Conservation (phyloP, 2,329 filamentous ascomycete species). For the Dactylellina parvicollis region DNA sequence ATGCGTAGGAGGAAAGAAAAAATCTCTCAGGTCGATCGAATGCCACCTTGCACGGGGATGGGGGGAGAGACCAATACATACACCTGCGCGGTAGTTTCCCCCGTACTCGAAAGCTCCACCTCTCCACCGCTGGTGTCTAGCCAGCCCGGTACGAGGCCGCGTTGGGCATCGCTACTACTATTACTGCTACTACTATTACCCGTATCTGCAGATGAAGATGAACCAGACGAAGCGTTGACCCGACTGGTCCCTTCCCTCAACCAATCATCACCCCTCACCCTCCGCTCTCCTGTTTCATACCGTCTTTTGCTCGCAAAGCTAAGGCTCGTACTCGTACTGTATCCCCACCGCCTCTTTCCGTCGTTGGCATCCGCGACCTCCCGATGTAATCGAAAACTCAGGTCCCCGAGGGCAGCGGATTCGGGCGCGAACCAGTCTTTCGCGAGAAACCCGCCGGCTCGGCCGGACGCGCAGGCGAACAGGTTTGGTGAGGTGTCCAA, state of each 20-base stretch:
- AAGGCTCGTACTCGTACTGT: constrained; percentile 69
- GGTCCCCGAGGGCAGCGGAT: constrained; percentile 69
- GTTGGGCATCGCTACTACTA: constrained; percentile 64
- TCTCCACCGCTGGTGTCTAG: constrained; percentile 64
- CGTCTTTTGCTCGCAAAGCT: constrained; percentile 64
- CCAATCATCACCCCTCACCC: constrained; percentile 71
- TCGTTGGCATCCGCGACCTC: constrained; percentile 70
- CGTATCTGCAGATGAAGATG: background rate
- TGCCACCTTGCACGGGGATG: background rate
- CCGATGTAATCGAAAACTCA: constrained; percentile 76
- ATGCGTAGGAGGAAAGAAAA: constrained; percentile 3
- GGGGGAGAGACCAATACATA: constrained; percentile 60
- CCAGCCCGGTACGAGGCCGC: constrained; percentile 29
- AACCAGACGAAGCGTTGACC: constrained; percentile 65
- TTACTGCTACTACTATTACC: constrained; percentile 66
- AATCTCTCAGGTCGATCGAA: constrained; percentile 4
- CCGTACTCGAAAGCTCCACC: constrained; percentile 71
- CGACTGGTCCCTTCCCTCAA: constrained; percentile 72
- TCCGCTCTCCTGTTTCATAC: constrained; percentile 60
- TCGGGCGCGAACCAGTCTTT: constrained; percentile 75
- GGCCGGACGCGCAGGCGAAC: constrained; percentile 78
- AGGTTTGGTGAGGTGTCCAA: constrained; percentile 70
- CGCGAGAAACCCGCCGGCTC: constrained; percentile 78
- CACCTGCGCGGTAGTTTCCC: constrained; percentile 73
- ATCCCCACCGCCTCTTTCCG: constrained; percentile 68